Evolutionary conservation across 148 eudicot species (phyloP).

Genomic region (Fagopyrum tataricum): DNA sequence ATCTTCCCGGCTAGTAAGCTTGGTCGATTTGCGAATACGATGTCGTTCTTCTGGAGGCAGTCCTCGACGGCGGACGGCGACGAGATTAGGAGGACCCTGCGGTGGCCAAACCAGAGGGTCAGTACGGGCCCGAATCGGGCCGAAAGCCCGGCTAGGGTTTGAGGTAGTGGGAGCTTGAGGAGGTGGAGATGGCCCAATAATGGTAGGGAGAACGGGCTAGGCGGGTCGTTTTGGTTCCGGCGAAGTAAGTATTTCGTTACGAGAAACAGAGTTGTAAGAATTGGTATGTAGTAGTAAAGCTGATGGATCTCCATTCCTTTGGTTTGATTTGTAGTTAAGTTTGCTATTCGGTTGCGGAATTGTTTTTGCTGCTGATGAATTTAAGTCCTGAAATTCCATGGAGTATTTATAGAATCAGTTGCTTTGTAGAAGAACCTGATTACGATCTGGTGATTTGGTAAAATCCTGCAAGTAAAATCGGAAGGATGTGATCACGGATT

Average conservation of each 20-base stretch:
- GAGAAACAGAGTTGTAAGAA: conserved; percentile 19
- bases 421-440: background rate
- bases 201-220: conserved; percentile 44
- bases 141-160: conserved; percentile 26
- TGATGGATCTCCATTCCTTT: background rate
- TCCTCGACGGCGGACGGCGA: conserved; percentile 40
- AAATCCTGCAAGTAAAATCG: too few species aligned
- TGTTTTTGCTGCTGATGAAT: background rate
- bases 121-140: conserved; percentile 28
- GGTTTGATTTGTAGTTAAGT: background rate
- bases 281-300: conserved; percentile 4
- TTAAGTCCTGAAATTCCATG: background rate
- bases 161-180: conserved; percentile 30
- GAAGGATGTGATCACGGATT: too few species aligned
- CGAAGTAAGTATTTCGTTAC: conserved; percentile 15
- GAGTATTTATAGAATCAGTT: background rate
- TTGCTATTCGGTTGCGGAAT: background rate
- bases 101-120: conserved; percentile 35
- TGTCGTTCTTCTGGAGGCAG: conserved; percentile 41
- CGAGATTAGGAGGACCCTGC: conserved; percentile 41
- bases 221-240: conserved; percentile 35
- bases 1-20: conserved; percentile 27
- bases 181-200: conserved; percentile 48
- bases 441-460: background rate
- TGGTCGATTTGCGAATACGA: conserved; percentile 46